phyloP scores from a whole-genome alignment of 129 eudicot genomes.

The Tagetes erecta region DNA sequence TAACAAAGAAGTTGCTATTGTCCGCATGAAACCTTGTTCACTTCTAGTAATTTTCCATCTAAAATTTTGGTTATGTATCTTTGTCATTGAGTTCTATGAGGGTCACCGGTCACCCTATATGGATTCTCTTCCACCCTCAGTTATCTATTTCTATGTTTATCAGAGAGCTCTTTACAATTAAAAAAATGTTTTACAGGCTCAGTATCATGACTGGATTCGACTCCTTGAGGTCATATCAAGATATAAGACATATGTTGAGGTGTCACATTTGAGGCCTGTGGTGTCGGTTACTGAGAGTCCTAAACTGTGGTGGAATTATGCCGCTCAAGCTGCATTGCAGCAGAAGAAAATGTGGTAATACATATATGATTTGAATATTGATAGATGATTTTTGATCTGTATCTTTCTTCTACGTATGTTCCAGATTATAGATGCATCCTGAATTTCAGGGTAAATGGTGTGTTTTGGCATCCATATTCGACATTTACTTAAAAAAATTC shows the following conservation, averaged over 20 bases:
- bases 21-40: constrained; percentile 2
- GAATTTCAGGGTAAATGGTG: constrained; percentile 13
- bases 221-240: constrained; percentile 89
- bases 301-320: constrained; percentile 90
- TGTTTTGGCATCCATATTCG: constrained; percentile 6
- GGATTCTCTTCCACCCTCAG: background rate
- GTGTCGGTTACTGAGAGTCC: constrained; percentile 68
- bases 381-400: constrained; percentile 23
- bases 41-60: constrained; percentile 7
- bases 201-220: constrained; percentile 97
- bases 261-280: constrained; percentile 88
- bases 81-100: constrained; percentile 8
- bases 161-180: constrained; percentile 6
- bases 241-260: constrained; percentile 73
- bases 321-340: constrained; percentile 84
- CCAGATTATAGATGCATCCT: constrained; percentile 7
- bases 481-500: background rate
- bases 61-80: background rate
- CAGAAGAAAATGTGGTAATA: constrained; percentile 87
- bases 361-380: constrained; percentile 14
- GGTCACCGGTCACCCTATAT: background rate
- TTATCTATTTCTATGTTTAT: constrained; percentile 8
- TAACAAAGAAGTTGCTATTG: constrained; percentile 4
- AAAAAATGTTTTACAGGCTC: constrained; percentile 58
- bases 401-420: constrained; percentile 5